These are phyloP conservation scores for Cryptosporidium sp. DNA, from an alignment of 169 alveolate genomes.

Conservation along the genomic window DNA sequence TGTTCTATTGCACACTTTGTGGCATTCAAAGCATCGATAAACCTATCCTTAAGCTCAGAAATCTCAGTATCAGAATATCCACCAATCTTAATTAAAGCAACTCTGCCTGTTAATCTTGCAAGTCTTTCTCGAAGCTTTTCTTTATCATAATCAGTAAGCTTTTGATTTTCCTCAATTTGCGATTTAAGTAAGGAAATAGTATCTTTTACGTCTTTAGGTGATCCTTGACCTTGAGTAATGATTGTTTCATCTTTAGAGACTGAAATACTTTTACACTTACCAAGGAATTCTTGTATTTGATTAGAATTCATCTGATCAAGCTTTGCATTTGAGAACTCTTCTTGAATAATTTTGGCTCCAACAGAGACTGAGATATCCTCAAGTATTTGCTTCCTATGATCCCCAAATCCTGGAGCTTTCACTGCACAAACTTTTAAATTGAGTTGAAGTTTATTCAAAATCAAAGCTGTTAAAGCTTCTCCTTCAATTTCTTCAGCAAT, in stretches of 20 bases:
- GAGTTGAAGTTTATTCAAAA: conserved; percentile 97
- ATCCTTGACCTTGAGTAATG: conserved; percentile 97
- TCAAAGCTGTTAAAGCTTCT: conserved; percentile 98
- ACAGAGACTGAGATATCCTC: conserved; percentile 96
- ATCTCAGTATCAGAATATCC: conserved; percentile 98
- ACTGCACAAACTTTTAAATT: conserved; percentile 98
- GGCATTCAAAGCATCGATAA: conserved; percentile 98
- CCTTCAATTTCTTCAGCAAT: conserved; percentile 99
- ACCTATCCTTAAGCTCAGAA: conserved; percentile 97
- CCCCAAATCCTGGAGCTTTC: conserved; percentile 98
- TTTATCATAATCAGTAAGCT: conserved; percentile 91
- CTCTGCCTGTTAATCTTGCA: conserved; percentile 98
- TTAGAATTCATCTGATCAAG: conserved; percentile 66
- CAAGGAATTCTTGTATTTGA: conserved; percentile 86
- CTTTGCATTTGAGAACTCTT: conserved; percentile 87
- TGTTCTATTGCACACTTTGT: conserved; percentile 99
- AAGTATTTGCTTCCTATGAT: conserved; percentile 95
- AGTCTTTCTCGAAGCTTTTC: conserved; percentile 98
- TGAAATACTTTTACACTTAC: conserved; percentile 94
- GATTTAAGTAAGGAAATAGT: conserved; percentile 92
- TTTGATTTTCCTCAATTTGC: conserved; percentile 88
- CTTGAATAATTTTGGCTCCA: conserved; percentile 94
- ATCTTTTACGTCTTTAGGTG: conserved; percentile 89
- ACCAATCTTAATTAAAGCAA: conserved; percentile 97
- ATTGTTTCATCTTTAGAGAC: conserved; percentile 98